Percentiles rank a stretch among this genome's conserved stretches.
phyloP scores from a whole-genome alignment of 208 protist species.

The Crithidia expoeki region DNA sequence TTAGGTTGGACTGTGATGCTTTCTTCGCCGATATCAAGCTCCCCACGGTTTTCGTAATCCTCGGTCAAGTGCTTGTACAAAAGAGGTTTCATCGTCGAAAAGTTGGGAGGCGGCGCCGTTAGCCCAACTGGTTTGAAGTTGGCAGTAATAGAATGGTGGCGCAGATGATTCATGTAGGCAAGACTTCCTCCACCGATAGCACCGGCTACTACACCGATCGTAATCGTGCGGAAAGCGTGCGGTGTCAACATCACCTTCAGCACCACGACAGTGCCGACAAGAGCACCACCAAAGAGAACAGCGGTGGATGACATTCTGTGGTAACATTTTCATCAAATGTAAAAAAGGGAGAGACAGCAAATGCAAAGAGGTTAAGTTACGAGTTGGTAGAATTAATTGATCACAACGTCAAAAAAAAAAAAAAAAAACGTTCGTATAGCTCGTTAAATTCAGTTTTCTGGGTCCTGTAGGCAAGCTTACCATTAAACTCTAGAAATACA shows the following conservation, averaged over 20 bases:
- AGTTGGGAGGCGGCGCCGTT: constrained; percentile 47
- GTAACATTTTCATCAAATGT: neutral
- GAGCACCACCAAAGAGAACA: constrained; percentile 41
- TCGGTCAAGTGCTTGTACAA: constrained; percentile 64
- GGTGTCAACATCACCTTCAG: constrained; percentile 48
- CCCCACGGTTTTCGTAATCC: constrained; percentile 63
- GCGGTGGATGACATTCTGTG: constrained; percentile 42
- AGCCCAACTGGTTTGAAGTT: constrained; percentile 43
- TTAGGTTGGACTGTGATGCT: constrained; percentile 71
- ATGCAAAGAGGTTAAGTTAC: neutral
- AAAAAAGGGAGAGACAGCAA: constrained; percentile 1
- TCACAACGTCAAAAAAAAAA: too few species aligned
- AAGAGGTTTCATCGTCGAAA: constrained; percentile 41
- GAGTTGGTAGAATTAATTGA: too few species aligned
- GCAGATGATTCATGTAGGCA: constrained; percentile 53
- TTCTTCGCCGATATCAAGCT: constrained; percentile 70
- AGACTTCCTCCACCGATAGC: constrained; percentile 42
- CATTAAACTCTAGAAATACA: too few species aligned
- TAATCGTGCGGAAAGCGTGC: constrained; percentile 43
- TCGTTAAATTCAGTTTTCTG: too few species aligned
- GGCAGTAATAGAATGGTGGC: constrained; percentile 58
- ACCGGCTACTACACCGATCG: constrained; percentile 38
- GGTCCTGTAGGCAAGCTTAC: too few species aligned
- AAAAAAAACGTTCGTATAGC: too few species aligned
- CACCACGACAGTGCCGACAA: constrained; percentile 34